Percentiles rank a stretch among this genome's conserved stretches.
Evolutionary conservation across 495 filamentous ascomycete species (phyloP).

Genomic region (Penicillium turbatum): DNA sequence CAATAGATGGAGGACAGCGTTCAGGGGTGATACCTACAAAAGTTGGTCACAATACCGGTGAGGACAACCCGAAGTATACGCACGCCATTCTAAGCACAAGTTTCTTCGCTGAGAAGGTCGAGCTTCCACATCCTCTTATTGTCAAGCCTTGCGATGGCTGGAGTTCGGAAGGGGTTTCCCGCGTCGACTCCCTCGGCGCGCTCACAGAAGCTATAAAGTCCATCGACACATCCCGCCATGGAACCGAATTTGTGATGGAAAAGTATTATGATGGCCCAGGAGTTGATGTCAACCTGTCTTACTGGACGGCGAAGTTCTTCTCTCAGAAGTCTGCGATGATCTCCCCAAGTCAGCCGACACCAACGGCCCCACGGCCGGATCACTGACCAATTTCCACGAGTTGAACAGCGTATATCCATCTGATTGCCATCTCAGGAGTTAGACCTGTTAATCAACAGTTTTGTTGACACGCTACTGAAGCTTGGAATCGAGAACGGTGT

Average conservation of each 20-base stretch:
- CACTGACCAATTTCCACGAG: neutral
- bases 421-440: neutral
- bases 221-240: neutral
- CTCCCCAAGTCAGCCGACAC: neutral
- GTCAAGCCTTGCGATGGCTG: neutral
- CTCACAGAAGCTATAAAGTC: neutral
- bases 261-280: neutral
- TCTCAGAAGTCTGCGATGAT: neutral
- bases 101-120: neutral
- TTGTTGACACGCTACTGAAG: neutral
- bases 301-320: neutral
- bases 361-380: neutral
- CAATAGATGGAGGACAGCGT: too few species aligned
- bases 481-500: neutral
- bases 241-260: neutral
- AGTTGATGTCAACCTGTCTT: neutral
- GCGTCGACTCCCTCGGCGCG: neutral
- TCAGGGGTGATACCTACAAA: too few species aligned
- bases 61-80: too few species aligned
- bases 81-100: too few species aligned
- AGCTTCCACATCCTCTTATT: neutral
- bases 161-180: neutral
- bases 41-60: too few species aligned
- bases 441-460: neutral
- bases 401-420: neutral